Base-by-base conservation (phyloP, 495 filamentous ascomycete species). In the Penicillium bovifimosum region DNA sequence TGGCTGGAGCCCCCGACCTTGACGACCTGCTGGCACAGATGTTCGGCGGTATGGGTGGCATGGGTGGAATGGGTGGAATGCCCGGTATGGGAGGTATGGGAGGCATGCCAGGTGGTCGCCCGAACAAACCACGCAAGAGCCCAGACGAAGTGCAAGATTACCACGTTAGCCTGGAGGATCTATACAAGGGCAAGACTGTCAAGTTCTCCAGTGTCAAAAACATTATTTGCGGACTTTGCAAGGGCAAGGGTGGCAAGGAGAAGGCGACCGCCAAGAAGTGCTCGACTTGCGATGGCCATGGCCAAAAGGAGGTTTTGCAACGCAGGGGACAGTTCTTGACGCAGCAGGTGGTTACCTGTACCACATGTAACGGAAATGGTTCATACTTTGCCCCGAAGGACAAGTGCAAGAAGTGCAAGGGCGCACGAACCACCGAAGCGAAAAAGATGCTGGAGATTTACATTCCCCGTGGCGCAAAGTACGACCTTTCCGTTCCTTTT, bases 101-200 rank as follows among this genome's bases (percentile, higher is more conserved):
- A 42, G 77, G 81, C 34, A 86, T 90, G 83, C 79, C 78, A 29
- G 84, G 84, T 2, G 78, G 78, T 39, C 67, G 71, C 58, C 65
- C 68, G 4, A 72, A 73, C 50, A 77, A 80, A 51, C 86, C 86
- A 16, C 75, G 84, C 44, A 86, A 78, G 59, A 92, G 93, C 20
- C 81, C 78, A 45, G 83, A 90, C 58, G 92, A 96, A 64, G 86
- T 96, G 62, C 90, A 96, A 59, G 79, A 86, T 50, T 98, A 97
- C 63, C 84, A 90, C 62, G 86, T 96, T 50, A 87, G 80, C 10
- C 70, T 98, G 50, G 93, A 96, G 64, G 92, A 97, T 60, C 77
- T 97, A 20, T 98, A 96, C 74, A 96, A 96, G 77, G 93, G 93
- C 56, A 96, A 97, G 80, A 96, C 93, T 1, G 91, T 93, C 56